Base-by-base conservation (phyloP, 2,329 filamentous ascomycete genomes). In the Hirsutella thompsonii region DNA sequence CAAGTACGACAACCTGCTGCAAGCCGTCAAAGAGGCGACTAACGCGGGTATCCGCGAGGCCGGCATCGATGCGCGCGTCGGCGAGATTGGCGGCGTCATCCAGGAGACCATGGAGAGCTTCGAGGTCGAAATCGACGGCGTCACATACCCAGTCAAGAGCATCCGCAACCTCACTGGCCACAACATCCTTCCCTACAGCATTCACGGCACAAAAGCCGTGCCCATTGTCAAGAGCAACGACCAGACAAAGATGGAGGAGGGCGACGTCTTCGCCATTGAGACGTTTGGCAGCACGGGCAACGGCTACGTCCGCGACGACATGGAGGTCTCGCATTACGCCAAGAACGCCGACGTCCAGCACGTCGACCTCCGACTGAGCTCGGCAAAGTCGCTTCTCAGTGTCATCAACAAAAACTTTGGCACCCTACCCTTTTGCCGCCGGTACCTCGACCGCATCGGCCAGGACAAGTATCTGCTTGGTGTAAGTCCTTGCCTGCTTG, bases 321-420 rank as follows among this genome's bases (percentile, higher is more conserved):
- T 87, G 63, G 89, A 94, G 69, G 77, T 79, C 16, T 94, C 87
- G 35, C 88, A 94, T 62, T 96, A 95, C 54, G 88, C 86, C 36
- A 79, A 83, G 59, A 70, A 74, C 46, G 62, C 68, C 28, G 82
- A 94, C 58, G 81, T 80, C 4, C 76, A 81, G 38, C 85, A 87
- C 55, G 79, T 85, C 8, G 76, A 84, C 44, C 67, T 94, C 44
- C 76, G 84, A 39, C 67, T 93, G 38, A 77, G 81, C 35, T 93
- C 86, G 36, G 89, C 89, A 44, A 92, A 89, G 68, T 82, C 79
- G 42, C 69, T 96, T 42, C 70, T 94, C 50, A 92, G 75, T 53
- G 81, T 87, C 26, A 95, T 96, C 61, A 92, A 86, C 66, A 94
- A 94, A 72, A 94, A 94, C 64, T 96, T 95, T 60, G 86, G 87